Evolutionary conservation across 257 asterid genomes (phyloP), one percentile per base, ranked within the genome.

Genomic region (Solanum virginianum): DNA sequence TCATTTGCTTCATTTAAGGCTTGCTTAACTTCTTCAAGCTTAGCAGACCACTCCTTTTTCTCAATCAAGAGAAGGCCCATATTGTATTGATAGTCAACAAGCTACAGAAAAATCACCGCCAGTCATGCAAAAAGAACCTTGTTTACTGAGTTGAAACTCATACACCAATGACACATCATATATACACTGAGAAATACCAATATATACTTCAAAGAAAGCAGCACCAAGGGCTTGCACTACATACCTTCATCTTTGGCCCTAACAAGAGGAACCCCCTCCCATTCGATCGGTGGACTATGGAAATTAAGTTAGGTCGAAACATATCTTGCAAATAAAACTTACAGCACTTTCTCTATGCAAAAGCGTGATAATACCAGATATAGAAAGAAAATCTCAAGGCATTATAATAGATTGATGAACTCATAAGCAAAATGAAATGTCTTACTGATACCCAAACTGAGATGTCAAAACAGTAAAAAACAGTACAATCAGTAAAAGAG

Each of bases 51-150:
- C 47, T 95, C 99, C 86, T 94, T 97, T 84, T 97, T 97, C 88
- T 97, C 99, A n/a, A 97, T 97, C 93, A 97, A 86, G 56, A 97
- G 95, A 41, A 97, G 95, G 71, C 99, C 99, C 98, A 97, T 94
- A 86, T 92, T 97, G 88, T 95, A 97, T 87, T 97, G 99, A 89
- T 95, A 97, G 82, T 97, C 99, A 81, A 92, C 92, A 70, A 97
- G 97, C 99, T 97, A 92, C 90, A 86, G 45, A 86, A 87, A 54
- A 84, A 88, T 83, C 45, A 66, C 66, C 6, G 82, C 54, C 8
- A 51, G 83, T 85, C 22, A 49, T 36, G 79, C 54, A 85, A 60
- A 59, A n/a, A 82, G 16, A 13, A 59, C 8, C 60, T 59, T 32
- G 84, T 20, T 62, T 57, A 53, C 66, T 65, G 10, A 68, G 62